These are phyloP conservation scores for Hibiscus mutabilis DNA, from an alignment of 345 rosid genomes.

Conservation along the genomic window DNA sequence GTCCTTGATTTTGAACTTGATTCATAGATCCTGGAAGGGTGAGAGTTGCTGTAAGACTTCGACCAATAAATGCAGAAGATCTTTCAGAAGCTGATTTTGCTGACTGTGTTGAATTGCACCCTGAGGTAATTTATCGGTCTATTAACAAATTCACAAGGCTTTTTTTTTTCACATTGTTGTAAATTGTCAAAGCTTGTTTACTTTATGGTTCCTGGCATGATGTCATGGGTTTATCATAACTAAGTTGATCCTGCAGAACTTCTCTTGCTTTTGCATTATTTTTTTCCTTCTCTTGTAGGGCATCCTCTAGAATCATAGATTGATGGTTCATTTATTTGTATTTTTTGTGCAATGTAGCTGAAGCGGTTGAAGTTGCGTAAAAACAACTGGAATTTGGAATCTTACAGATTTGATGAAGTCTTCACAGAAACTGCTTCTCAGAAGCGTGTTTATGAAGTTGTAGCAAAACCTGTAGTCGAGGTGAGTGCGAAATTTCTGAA, in stretches of 20 bases:
- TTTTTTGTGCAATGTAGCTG: conserved; percentile 33
- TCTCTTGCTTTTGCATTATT: background rate
- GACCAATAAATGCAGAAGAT: conserved; percentile 73
- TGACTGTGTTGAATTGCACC: conserved; percentile 81
- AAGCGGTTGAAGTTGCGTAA: conserved; percentile 75
- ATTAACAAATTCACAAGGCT: background rate
- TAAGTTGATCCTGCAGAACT: background rate
- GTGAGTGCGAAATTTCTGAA: conserved; percentile 25
- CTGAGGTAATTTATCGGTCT: conserved; percentile 46
- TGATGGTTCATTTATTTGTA: conserved; percentile 2
- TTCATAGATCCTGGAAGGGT: conserved; percentile 72
- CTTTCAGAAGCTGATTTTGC: conserved; percentile 79
- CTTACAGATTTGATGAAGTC: conserved; percentile 77
- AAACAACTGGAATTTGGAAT: conserved; percentile 86
- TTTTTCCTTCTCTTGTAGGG: background rate
- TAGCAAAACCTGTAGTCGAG: conserved; percentile 91
- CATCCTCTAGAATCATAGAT: background rate
- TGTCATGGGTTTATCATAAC: background rate
- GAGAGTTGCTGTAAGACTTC: conserved; percentile 77
- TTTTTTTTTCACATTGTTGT: background rate
- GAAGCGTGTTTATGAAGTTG: conserved; percentile 85
- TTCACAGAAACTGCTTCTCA: conserved; percentile 79
- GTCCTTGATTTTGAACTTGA: background rate
- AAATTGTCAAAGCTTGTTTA: background rate
- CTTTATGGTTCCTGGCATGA: background rate